Percentiles rank a stretch among this genome's conserved stretches.
phyloP scores from a whole-genome alignment of 257 asterid genomes.

The Gentiana straminea region DNA sequence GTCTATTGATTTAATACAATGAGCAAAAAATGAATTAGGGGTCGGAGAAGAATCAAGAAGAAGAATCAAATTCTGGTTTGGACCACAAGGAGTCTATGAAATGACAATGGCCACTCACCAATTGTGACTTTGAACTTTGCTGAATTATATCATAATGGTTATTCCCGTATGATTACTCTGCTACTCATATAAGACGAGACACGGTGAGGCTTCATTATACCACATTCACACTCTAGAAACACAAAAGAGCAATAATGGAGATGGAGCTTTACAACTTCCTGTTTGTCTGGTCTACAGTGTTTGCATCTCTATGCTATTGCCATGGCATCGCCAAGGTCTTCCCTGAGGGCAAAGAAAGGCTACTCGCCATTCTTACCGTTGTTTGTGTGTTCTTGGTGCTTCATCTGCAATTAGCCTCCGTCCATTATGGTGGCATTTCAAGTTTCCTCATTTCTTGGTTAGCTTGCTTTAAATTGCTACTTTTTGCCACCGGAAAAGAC shows the following conservation, averaged over 20 bases:
- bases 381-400: constrained; percentile 27
- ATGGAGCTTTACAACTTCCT: constrained; percentile 35
- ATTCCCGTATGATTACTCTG: too few species aligned
- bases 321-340: constrained; percentile 15
- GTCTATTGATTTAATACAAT: too few species aligned
- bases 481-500: constrained; percentile 38
- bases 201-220: too few species aligned
- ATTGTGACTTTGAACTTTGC: too few species aligned
- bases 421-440: constrained; percentile 36
- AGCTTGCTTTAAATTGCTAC: constrained; percentile 35
- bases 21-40: too few species aligned
- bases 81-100: too few species aligned
- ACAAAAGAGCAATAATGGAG: not conserved
- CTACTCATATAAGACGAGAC: too few species aligned
- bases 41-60: too few species aligned
- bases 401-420: constrained; percentile 39
- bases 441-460: constrained; percentile 53
- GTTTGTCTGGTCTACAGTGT: constrained; percentile 32
- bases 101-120: too few species aligned
- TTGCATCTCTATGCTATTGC: constrained; percentile 35
- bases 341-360: constrained; percentile 20
- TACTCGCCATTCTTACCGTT: constrained; percentile 30
- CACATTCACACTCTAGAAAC: too few species aligned
- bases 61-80: too few species aligned
- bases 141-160: too few species aligned